Evolutionary conservation across 345 rosid species (phyloP).

Genomic region (Euphorbia tirucalli): DNA sequence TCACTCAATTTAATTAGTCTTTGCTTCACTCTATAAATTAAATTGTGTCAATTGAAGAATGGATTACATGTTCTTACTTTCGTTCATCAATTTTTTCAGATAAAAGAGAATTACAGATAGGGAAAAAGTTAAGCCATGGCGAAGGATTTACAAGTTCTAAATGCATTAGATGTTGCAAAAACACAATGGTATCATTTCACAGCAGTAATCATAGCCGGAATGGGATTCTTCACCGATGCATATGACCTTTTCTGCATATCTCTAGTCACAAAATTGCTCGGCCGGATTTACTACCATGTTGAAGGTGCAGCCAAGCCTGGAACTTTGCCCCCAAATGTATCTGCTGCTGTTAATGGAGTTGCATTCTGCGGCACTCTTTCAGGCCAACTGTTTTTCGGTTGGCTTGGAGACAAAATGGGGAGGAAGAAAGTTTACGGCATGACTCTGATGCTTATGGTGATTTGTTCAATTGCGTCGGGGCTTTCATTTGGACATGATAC

Average conservation of each 20-base stretch:
- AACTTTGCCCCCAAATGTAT: conserved; percentile 61
- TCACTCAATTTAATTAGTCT: neutral
- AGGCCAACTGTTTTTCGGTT: conserved; percentile 78
- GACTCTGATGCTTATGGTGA: conserved; percentile 74
- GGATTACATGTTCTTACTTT: neutral
- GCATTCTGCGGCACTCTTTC: conserved; percentile 67
- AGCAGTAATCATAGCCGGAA: conserved; percentile 70
- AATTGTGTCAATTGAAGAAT: neutral
- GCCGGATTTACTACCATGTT: conserved; percentile 66
- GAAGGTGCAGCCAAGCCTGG: conserved; percentile 66
- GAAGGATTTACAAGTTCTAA: conserved; percentile 52
- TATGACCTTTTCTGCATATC: conserved; percentile 80
- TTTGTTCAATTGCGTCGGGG: conserved; percentile 63
- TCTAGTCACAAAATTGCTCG: conserved; percentile 76
- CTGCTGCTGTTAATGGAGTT: conserved; percentile 76
- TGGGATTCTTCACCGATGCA: conserved; percentile 87
- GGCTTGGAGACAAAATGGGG: conserved; percentile 82
- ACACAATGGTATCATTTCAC: conserved; percentile 88
- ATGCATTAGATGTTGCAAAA: conserved; percentile 68
- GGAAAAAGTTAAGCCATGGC: conserved; percentile 44
- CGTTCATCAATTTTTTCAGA: conserved; percentile 11
- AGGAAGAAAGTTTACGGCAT: conserved; percentile 70
- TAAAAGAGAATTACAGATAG: conserved; percentile 5
- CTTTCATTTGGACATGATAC: conserved; percentile 53
- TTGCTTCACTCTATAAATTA: neutral